Conservation (phyloP, 148 eudicot species). For the Nyssa sinensis region DNA sequence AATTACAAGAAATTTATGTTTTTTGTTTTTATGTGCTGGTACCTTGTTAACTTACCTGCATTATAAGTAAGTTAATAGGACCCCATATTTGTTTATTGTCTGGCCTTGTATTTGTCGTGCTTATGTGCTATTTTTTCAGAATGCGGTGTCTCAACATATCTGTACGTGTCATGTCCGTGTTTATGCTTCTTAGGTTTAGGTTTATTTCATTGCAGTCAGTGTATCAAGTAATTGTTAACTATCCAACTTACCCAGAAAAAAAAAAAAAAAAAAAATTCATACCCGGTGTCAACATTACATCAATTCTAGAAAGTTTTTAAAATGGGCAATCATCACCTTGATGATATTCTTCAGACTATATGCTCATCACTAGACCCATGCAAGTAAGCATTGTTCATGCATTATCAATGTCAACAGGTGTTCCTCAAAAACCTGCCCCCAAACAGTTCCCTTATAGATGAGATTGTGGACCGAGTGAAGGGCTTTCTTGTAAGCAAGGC, state of each 20-base stretch:
- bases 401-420: constrained; percentile 50
- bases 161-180: too few species aligned
- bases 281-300: background rate
- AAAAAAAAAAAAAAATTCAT: too few species aligned
- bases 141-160: too few species aligned
- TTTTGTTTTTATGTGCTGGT: too few species aligned
- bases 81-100: too few species aligned
- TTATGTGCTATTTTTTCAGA: too few species aligned
- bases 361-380: background rate
- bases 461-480: constrained; percentile 84
- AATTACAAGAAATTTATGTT: too few species aligned
- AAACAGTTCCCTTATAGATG: constrained; percentile 83
- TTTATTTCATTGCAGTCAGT: background rate
- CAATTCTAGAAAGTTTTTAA: background rate
- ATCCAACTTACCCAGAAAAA: too few species aligned
- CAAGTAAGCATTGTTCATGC: background rate
- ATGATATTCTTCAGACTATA: background rate
- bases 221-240: background rate
- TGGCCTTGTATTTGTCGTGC: too few species aligned
- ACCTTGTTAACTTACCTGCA: too few species aligned
- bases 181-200: too few species aligned
- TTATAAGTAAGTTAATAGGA: too few species aligned
- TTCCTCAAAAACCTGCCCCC: constrained; percentile 92
- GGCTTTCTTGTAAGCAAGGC: constrained; percentile 85
- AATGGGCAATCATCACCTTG: background rate